Evolutionary conservation across 1,284 basidiomycete genomes (phyloP).

Genomic region (Moniliella sp.): DNA sequence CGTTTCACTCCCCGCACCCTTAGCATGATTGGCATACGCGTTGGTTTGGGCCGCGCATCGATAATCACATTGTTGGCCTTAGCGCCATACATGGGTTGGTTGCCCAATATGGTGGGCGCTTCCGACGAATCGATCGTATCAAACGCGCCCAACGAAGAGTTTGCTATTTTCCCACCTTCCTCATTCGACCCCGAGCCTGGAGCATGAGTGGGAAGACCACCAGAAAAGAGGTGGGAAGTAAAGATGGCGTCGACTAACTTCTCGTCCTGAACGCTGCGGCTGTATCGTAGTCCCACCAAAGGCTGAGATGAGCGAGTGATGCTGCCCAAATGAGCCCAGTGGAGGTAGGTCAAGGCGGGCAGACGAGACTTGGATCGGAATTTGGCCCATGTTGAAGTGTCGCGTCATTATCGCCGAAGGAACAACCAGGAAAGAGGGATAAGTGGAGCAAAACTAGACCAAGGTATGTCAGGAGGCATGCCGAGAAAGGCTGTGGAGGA

Average conservation of each 20-base stretch:
- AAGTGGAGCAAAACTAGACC: conserved; percentile 59
- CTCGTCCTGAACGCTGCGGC: conserved; percentile 83
- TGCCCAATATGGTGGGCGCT: too few relatives aligned
- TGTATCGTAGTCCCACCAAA: conserved; percentile 84
- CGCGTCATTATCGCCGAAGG: conserved; percentile 85
- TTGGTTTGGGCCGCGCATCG: conserved; percentile 85
- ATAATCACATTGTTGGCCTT: conserved; percentile 86
- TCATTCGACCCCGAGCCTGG: too few relatives aligned
- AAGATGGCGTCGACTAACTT: conserved; percentile 92
- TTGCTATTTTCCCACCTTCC: too few relatives aligned
- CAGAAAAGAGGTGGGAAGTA: conserved; percentile 49
- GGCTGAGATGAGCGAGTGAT: conserved; percentile 93
- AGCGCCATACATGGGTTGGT: conserved; percentile 94
- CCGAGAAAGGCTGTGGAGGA: neutral
- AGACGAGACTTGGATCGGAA: conserved; percentile 85
- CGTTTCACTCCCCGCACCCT: conserved; percentile 93
- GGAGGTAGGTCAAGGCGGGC: conserved; percentile 73
- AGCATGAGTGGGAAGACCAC: too few relatives aligned
- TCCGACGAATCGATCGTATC: too few relatives aligned
- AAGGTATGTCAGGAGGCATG: neutral
- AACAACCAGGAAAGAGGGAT: conserved; percentile 67
- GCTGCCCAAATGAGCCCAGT: conserved; percentile 84
- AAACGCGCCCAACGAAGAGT: too few relatives aligned
- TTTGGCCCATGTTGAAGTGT: conserved; percentile 80
- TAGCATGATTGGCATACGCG: conserved; percentile 87